These are phyloP conservation scores for Torulaspora franciscae DNA, from an alignment of 805 yeast species.

Conservation along the genomic window DNA sequence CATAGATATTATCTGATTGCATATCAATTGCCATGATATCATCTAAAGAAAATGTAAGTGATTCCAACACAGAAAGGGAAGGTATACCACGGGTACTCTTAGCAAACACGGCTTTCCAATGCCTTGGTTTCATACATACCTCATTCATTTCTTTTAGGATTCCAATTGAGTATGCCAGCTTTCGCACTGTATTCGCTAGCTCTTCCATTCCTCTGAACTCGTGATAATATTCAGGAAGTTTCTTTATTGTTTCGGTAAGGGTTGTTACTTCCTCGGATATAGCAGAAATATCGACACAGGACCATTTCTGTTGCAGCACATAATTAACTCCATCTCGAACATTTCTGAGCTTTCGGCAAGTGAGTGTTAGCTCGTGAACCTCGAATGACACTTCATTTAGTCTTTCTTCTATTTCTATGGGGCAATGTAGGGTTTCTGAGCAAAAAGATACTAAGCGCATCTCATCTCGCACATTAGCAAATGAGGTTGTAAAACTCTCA, in stretches of 20 bases:
- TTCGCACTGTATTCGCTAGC: neutral
- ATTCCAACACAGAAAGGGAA: constrained; percentile 19
- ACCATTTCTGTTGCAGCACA: constrained; percentile 13
- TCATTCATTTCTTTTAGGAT: constrained; percentile 47
- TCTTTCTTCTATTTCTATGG: constrained; percentile 16
- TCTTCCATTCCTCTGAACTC: neutral
- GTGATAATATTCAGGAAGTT: neutral
- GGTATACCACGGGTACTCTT: constrained; percentile 17
- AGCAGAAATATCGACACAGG: neutral
- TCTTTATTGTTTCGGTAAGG: neutral
- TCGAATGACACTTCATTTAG: constrained; percentile 8
- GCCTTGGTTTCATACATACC: constrained; percentile 56
- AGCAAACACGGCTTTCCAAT: constrained; percentile 53
- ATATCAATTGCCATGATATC: constrained; percentile 60
- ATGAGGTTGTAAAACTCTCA: constrained; percentile 31
- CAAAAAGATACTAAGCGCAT: constrained; percentile 23
- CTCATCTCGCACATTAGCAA: constrained; percentile 23
- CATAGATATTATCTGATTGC: constrained; percentile 38
- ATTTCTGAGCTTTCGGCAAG: constrained; percentile 10
- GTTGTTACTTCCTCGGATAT: neutral
- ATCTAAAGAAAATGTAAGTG: constrained; percentile 42
- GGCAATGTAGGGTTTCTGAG: constrained; percentile 36
- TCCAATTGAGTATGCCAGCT: constrained; percentile 13
- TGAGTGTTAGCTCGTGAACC: constrained; percentile 6
- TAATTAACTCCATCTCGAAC: constrained; percentile 8